Percentiles rank a stretch among this genome's conserved stretches.
Conservation (phyloP, 164 flowering plant species). For the Sedum album region DNA sequence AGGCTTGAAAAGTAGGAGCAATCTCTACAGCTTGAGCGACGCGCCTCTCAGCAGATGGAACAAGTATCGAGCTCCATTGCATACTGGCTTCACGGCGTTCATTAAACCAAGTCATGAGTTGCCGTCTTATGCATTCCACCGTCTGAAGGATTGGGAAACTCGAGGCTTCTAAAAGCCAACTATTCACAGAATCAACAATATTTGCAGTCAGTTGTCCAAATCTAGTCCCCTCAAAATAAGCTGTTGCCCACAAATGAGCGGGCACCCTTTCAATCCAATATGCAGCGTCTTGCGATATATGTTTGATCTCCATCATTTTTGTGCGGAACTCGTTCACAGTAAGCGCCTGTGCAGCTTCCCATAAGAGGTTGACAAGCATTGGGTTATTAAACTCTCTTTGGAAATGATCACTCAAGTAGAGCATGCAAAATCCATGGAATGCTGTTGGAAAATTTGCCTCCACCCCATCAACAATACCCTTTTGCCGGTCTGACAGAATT, state of each 20-base stretch:
- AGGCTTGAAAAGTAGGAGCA: slow-evolving; percentile 51
- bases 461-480: slow-evolving; percentile 59
- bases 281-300: slow-evolving; percentile 62
- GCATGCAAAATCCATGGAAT: slow-evolving; percentile 74
- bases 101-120: slow-evolving; percentile 74
- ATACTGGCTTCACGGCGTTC: slow-evolving; percentile 60
- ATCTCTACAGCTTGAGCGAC: slow-evolving; percentile 60
- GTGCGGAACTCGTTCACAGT: slow-evolving; percentile 55
- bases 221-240: slow-evolving; percentile 60
- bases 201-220: slow-evolving; percentile 66
- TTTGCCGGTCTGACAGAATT: slow-evolving; percentile 58
- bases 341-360: slow-evolving; percentile 68
- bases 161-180: slow-evolving; percentile 64
- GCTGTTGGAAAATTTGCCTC: slow-evolving; percentile 70
- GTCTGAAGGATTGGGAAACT: slow-evolving; percentile 66
- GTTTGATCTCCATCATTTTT: slow-evolving; percentile 53
- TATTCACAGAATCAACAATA: slow-evolving; percentile 38
- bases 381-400: slow-evolving; percentile 57
- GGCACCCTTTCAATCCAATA: slow-evolving; percentile 62
- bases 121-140: slow-evolving; percentile 67
- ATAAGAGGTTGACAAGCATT: slow-evolving; percentile 48
- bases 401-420: slow-evolving; percentile 58
- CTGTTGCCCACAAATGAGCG: slow-evolving; percentile 66
- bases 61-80: slow-evolving; percentile 71
- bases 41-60: slow-evolving; percentile 58